Evolutionary conservation across 345 rosid genomes (phyloP).

Genomic region (Angophora floribunda): DNA sequence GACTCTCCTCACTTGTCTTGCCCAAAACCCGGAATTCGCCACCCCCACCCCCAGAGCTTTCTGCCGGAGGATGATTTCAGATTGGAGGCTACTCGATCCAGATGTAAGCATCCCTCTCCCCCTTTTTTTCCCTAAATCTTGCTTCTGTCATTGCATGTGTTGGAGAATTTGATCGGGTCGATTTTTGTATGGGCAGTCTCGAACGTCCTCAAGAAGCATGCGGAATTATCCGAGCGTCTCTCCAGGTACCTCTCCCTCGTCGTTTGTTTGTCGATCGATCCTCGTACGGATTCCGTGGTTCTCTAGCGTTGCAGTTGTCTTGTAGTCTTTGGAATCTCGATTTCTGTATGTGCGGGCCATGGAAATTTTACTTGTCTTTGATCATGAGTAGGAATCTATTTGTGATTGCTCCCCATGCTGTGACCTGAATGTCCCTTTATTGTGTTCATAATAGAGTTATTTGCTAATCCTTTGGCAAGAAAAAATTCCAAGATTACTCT

Average conservation of each 20-base stretch:
- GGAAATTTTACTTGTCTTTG: neutral
- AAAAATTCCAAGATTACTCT: neutral
- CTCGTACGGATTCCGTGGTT: neutral
- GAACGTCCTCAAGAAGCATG: constrained; percentile 76
- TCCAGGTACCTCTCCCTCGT: constrained; percentile 32
- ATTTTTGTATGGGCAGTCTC: constrained; percentile 40
- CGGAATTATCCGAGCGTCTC: constrained; percentile 68
- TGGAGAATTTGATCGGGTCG: neutral
- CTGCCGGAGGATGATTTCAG: neutral
- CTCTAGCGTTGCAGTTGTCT: neutral
- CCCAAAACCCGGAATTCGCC: neutral
- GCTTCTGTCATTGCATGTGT: neutral
- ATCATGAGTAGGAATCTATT: neutral
- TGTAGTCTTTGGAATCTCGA: neutral
- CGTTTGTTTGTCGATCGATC: neutral
- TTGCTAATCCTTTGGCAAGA: neutral
- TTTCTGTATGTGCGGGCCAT: neutral
- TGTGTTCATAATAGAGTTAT: neutral
- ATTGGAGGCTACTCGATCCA: neutral
- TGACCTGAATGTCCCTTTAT: neutral
- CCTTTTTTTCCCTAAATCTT: neutral
- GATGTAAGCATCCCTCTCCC: neutral
- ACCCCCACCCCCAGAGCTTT: neutral
- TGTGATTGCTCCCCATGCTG: neutral
- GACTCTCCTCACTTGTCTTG: neutral